Evolutionary conservation across 2,329 filamentous ascomycete genomes (phyloP).

Genomic region (Diaporthe citriasiana): DNA sequence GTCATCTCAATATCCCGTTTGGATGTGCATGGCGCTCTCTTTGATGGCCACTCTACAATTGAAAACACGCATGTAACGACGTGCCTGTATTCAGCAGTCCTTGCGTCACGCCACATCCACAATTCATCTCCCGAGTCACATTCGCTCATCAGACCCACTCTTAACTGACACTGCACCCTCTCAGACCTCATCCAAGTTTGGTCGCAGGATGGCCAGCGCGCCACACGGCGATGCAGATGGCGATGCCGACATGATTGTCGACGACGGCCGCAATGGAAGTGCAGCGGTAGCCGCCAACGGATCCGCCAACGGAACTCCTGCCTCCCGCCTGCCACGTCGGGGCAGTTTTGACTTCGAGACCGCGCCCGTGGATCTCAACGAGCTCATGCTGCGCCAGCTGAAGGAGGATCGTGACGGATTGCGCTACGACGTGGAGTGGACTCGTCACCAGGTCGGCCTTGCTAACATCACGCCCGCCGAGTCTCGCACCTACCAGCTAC

Average conservation of each 20-base stretch:
- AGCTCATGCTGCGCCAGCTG: constrained; percentile 54
- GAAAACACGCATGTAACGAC: constrained; percentile 20
- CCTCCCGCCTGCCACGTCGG: neutral
- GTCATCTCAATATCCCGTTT: constrained; percentile 5
- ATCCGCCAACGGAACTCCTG: neutral
- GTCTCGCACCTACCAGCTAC: constrained; percentile 57
- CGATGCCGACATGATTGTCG: constrained; percentile 16
- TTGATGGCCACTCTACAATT: no score
- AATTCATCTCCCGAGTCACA: constrained; percentile 26
- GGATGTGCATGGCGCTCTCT: neutral
- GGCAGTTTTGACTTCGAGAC: constrained; percentile 38
- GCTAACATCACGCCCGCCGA: constrained; percentile 56
- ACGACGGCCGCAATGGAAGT: neutral
- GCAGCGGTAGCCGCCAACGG: neutral
- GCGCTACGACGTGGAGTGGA: constrained; percentile 59
- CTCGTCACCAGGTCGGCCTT: constrained; percentile 51
- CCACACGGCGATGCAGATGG: constrained; percentile 14
- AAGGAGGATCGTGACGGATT: constrained; percentile 60
- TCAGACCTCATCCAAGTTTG: constrained; percentile 13
- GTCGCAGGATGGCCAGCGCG: constrained; percentile 20
- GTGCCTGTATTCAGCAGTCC: neutral
- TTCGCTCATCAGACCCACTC: constrained; percentile 9
- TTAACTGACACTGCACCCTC: neutral
- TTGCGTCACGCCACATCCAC: constrained; percentile 28
- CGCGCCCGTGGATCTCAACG: constrained; percentile 46